Conservation (phyloP, 257 asterid species). For the Jasminum sambac region DNA sequence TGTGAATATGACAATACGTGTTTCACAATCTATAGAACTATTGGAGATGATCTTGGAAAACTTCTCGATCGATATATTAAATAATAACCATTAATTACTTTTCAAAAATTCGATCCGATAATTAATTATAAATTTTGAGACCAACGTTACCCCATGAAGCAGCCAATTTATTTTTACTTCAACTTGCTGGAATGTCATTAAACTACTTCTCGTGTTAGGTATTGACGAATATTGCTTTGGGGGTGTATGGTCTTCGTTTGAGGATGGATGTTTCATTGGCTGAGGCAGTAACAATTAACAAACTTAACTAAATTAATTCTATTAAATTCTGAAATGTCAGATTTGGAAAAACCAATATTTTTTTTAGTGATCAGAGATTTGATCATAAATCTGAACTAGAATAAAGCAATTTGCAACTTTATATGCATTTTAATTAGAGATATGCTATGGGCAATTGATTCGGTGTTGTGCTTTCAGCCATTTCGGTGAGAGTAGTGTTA, state of each 20-base stretch:
- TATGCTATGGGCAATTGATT: too few species aligned
- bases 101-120: too few species aligned
- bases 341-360: background rate
- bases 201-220: background rate
- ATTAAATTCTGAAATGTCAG: background rate
- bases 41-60: too few species aligned
- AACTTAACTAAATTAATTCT: background rate
- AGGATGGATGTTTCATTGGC: conserved; percentile 1
- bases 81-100: too few species aligned
- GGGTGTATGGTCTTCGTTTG: background rate
- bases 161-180: too few species aligned
- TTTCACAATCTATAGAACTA: too few species aligned
- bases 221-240: background rate
- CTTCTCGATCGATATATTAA: too few species aligned
- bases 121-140: too few species aligned
- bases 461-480: too few species aligned
- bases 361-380: background rate
- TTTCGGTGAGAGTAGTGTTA: too few species aligned
- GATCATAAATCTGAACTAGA: background rate
- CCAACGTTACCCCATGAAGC: too few species aligned
- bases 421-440: background rate
- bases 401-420: background rate
- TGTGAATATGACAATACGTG: too few species aligned
- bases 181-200: background rate
- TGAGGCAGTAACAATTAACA: background rate